Conservation (phyloP, 495 filamentous ascomycete genomes). For the Penicillium roqueforti region DNA sequence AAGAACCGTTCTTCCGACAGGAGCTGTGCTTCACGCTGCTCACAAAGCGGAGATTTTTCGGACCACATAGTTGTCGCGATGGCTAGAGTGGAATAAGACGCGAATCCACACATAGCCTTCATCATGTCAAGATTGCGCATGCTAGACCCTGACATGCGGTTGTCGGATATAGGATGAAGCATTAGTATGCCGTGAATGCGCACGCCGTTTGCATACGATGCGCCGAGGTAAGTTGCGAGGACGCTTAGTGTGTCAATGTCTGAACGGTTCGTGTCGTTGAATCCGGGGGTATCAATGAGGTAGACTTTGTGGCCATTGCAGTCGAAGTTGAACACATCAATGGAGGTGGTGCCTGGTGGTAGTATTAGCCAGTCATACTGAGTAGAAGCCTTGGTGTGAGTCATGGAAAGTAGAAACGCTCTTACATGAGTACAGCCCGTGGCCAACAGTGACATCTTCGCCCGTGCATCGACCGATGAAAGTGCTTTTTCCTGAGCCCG, state of each 20-base stretch:
- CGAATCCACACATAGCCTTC: constrained; percentile 20
- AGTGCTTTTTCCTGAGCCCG: constrained; percentile 28
- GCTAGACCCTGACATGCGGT: constrained; percentile 20
- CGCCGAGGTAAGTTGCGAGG: constrained; percentile 27
- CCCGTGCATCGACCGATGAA: constrained; percentile 16
- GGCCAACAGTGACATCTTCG: constrained; percentile 15
- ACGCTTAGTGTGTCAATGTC: constrained; percentile 38
- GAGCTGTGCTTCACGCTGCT: constrained; percentile 5
- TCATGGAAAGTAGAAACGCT: neutral
- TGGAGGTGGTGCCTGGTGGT: neutral
- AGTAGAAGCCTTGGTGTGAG: too few species aligned
- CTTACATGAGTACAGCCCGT: constrained; percentile 15
- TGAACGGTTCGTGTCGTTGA: constrained; percentile 43
- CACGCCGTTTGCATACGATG: constrained; percentile 20
- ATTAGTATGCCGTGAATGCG: constrained; percentile 28
- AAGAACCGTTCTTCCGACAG: neutral
- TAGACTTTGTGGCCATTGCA: constrained; percentile 18
- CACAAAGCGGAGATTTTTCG: neutral
- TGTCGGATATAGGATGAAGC: constrained; percentile 22
- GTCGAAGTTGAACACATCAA: constrained; percentile 1
- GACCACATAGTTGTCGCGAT: constrained; percentile 15
- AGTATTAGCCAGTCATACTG: neutral
- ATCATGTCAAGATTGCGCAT: constrained; percentile 26
- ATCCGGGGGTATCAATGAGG: constrained; percentile 50
- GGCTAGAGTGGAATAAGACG: neutral